Evolutionary conservation across 2,329 filamentous ascomycete species (phyloP), one percentile per base, ranked within the genome.

Genomic region (Aspergillus latus): DNA sequence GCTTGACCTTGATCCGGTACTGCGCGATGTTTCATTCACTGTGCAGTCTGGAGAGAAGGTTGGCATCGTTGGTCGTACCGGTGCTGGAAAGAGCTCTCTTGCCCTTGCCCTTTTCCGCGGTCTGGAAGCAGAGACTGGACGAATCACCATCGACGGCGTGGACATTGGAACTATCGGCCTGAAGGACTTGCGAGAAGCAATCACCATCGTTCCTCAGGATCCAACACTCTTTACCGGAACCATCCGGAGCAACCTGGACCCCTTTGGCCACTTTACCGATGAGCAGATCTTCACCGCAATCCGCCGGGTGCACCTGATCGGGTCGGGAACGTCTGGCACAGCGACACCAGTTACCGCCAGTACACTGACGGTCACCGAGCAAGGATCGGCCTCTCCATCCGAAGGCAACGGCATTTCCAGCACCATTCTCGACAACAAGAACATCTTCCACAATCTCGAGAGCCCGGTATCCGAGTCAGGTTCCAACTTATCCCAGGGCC

Each of bases 131-230:
- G 92, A 96, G 66, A 82, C 85, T 62, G 94, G 94, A 66, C 90
- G 88, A 71, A 96, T 99, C 59, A 69, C 95, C 16, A 90, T 99
- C 52, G 94, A 99, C 64, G 88, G 87, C 60, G 78, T 99, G n/a
- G 90, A 97, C 67, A 91, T 97, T 68, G 87, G 90, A 49, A 79
- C 82, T 60, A 97, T 99, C 61, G 94, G 94, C 5, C 83, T 99
- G n/a, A 89, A 90, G 61, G 93, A 97, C 74, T 80, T 99, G 66
- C 89, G 94, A 54, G 89, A 96, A 75, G 88, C 90, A 46, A 95
- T 99, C 66, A 97, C 95, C 0, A 97, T 99, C 74, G 94, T 99
- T 56, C 94, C 94, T 29, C 94, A 99, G 77, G 94, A 99, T 70
- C 94, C 53, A 0, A 97, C 93, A 0, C 81, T 97, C 0, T 97